Evolutionary conservation across 441 rosid genomes (phyloP).

Genomic region (Iberis amara): DNA sequence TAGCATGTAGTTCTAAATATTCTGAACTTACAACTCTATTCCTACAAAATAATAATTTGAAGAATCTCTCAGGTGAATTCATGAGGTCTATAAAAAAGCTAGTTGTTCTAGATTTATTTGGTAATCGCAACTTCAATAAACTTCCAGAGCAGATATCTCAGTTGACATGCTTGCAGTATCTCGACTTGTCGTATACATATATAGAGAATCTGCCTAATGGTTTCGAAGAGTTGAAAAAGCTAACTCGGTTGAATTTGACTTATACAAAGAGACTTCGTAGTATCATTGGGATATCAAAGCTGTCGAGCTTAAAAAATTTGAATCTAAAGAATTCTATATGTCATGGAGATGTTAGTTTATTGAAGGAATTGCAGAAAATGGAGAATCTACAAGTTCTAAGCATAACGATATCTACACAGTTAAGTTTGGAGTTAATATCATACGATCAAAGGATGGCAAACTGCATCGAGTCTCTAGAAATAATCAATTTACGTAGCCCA

Average conservation of each 20-base stretch:
- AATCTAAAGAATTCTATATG: conserved; percentile 3
- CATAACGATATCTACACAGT: too few relatives aligned
- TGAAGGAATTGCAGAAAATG: too few relatives aligned
- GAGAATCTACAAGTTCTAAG: too few relatives aligned
- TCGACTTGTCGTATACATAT: conserved; percentile 9
- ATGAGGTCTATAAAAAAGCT: conserved; percentile 28
- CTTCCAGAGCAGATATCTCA: conserved; percentile 19
- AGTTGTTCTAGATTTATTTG: conserved; percentile 28
- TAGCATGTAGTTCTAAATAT: not conserved
- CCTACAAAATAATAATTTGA: conserved; percentile 8
- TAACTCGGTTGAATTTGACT: too few relatives aligned
- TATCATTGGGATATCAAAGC: conserved; percentile 17
- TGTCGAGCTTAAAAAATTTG: conserved; percentile 19
- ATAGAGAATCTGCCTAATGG: not conserved
- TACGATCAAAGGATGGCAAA: too few relatives aligned
- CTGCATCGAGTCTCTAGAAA: too few relatives aligned
- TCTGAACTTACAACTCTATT: conserved; percentile 27
- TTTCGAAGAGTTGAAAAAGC: too few relatives aligned
- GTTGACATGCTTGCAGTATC: conserved; percentile 22
- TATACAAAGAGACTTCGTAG: not conserved
- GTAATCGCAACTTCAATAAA: not conserved
- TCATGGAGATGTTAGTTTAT: too few relatives aligned
- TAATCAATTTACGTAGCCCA: too few relatives aligned
- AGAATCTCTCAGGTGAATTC: conserved; percentile 12
- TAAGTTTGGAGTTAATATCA: too few relatives aligned